These are phyloP conservation scores for Cyclotella baltica DNA, from an alignment of 108 stramenopile species.

Conservation along the genomic window DNA sequence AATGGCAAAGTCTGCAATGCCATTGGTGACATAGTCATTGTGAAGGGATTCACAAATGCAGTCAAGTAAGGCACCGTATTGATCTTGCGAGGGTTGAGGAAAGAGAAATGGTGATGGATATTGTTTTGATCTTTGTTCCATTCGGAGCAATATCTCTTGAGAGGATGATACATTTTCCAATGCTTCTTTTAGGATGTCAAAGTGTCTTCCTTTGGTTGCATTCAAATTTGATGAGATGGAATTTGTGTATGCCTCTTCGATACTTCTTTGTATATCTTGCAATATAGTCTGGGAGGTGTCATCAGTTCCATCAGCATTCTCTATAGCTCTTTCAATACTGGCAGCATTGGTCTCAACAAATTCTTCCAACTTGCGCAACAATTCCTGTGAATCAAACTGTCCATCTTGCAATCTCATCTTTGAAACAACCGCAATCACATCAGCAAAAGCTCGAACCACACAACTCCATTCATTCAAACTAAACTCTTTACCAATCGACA, in stretches of 20 bases:
- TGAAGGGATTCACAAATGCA: conserved; percentile 38
- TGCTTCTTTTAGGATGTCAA: conserved; percentile 25
- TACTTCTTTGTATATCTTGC: conserved; percentile 30
- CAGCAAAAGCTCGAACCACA: conserved; percentile 34
- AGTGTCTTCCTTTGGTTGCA: conserved; percentile 13
- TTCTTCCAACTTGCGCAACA: conserved; percentile 37
- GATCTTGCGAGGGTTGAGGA: conserved; percentile 39
- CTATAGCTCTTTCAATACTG: conserved; percentile 23
- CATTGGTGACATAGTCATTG: conserved; percentile 23
- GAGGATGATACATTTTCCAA: conserved; percentile 33
- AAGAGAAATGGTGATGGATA: conserved; percentile 28
- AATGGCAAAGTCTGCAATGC: conserved; percentile 27
- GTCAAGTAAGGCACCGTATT: conserved; percentile 34
- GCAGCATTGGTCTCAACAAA: conserved; percentile 20
- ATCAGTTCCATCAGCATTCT: conserved; percentile 7
- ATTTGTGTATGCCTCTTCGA: conserved; percentile 37
- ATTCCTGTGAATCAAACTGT: conserved; percentile 1
- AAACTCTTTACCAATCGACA: background rate
- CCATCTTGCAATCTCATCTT: conserved; percentile 14
- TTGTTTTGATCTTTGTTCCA: conserved; percentile 31
- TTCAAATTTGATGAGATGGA: conserved; percentile 22
- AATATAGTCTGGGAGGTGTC: background rate
- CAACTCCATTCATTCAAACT: conserved; percentile 22
- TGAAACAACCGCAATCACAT: conserved; percentile 35
- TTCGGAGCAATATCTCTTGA: conserved; percentile 31